These are phyloP conservation scores for Apiospora koreana DNA, from an alignment of 2,329 filamentous ascomycete species.

Conservation along the genomic window DNA sequence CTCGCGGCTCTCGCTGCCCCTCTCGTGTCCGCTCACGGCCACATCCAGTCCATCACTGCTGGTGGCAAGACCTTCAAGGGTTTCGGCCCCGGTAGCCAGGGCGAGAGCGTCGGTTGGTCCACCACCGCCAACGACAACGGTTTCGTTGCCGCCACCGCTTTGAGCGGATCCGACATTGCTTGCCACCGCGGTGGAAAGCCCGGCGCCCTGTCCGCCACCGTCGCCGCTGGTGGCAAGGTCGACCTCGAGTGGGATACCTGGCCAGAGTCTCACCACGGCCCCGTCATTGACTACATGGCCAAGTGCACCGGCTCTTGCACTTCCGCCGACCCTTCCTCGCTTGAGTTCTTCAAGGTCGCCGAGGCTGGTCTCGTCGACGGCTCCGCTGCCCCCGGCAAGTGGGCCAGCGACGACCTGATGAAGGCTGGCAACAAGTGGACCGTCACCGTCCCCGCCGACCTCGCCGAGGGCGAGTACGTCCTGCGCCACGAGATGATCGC, in stretches of 20 bases:
- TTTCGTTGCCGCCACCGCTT: constrained; percentile 46
- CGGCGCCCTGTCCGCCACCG: constrained; percentile 28
- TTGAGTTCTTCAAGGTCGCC: constrained; percentile 33
- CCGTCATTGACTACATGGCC: constrained; percentile 38
- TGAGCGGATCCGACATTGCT: constrained; percentile 43
- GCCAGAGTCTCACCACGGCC: constrained; percentile 31
- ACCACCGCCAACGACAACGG: constrained; percentile 45
- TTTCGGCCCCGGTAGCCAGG: constrained; percentile 30
- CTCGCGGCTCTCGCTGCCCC: not conserved
- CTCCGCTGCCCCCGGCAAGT: constrained; percentile 20
- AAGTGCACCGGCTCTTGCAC: constrained; percentile 31
- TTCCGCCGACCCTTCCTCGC: constrained; percentile 26
- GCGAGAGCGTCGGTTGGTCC: constrained; percentile 29
- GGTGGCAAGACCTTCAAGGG: constrained; percentile 31
- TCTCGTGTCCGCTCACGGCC: not conserved
- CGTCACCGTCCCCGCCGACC: constrained; percentile 35
- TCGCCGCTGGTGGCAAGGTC: constrained; percentile 37
- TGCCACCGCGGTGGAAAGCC: constrained; percentile 45
- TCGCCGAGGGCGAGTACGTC: constrained; percentile 44
- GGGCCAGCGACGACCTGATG: constrained; percentile 43
- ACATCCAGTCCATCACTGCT: constrained; percentile 42
- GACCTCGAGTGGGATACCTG: constrained; percentile 35
- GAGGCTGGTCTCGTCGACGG: constrained; percentile 31
- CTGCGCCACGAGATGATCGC: constrained; percentile 48
- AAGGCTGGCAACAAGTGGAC: constrained; percentile 49